phyloP scores from a whole-genome alignment of 2,329 filamentous ascomycete genomes.

The Epichloe uncinata region DNA sequence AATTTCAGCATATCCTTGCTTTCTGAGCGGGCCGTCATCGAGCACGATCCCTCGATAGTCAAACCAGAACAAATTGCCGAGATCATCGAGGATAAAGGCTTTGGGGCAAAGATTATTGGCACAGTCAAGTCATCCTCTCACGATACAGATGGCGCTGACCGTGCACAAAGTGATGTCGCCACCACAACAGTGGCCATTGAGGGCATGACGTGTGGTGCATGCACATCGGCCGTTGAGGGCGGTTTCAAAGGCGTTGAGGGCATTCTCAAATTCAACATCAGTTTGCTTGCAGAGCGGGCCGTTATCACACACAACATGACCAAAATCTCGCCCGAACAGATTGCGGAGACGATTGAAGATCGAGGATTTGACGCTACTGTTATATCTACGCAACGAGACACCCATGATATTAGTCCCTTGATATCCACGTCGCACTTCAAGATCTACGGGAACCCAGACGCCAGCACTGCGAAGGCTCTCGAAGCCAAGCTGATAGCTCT shows the following conservation, averaged over 20 bases:
- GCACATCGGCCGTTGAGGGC: conserved; percentile 79
- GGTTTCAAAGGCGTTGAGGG: conserved; percentile 69
- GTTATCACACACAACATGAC: conserved; percentile 71
- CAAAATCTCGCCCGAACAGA: conserved; percentile 57
- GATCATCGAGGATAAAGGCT: conserved; percentile 59
- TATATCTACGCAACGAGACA: conserved; percentile 59
- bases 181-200: conserved; percentile 82
- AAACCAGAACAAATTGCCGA: conserved; percentile 41
- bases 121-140: conserved; percentile 36
- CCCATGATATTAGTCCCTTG: conserved; percentile 37
- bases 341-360: conserved; percentile 76
- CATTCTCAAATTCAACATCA: conserved; percentile 84
- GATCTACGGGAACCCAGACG: conserved; percentile 66
- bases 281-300: conserved; percentile 80
- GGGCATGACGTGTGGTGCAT: conserved; percentile 96
- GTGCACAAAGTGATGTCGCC: conserved; percentile 28
- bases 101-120: conserved; percentile 67
- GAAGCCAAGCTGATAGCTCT: conserved; percentile 53
- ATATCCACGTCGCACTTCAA: conserved; percentile 62
- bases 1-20: conserved; percentile 72
- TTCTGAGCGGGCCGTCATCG: conserved; percentile 72
- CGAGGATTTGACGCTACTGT: conserved; percentile 76
- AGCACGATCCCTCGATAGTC: conserved; percentile 53
- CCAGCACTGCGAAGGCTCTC: conserved; percentile 56
- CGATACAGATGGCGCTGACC: conserved; percentile 17